Percentiles rank a stretch among this genome's conserved stretches.
These are phyloP conservation scores for Paecilomyces formosus DNA, from an alignment of 2,329 filamentous ascomycete genomes.

Conservation along the genomic window DNA sequence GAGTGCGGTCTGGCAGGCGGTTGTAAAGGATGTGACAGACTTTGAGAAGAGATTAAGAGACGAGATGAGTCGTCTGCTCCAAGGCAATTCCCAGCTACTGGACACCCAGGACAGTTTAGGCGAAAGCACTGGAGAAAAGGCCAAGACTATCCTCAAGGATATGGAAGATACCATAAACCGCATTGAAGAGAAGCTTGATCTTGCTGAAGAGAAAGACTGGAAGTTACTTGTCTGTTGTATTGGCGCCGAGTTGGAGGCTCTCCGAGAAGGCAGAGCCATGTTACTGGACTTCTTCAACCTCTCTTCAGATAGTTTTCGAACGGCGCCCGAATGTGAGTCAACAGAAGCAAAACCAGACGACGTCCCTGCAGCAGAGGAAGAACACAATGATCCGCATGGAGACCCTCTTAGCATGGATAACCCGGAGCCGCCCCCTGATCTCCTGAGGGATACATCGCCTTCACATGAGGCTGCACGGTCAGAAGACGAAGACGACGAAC, in stretches of 20 bases:
- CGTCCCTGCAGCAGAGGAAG: constrained; percentile 1
- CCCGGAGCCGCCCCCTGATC: constrained; percentile 29
- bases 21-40: constrained; percentile 42
- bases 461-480: constrained; percentile 16
- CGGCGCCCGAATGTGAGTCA: constrained; percentile 4
- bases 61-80: constrained; percentile 25
- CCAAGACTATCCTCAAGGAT: constrained; percentile 30
- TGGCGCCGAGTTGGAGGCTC: constrained; percentile 54
- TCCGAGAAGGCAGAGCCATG: constrained; percentile 31
- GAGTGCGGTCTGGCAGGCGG: constrained; percentile 50
- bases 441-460: constrained; percentile 21
- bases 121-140: constrained; percentile 6
- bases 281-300: constrained; percentile 27
- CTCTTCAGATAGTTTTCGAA: constrained; percentile 11
- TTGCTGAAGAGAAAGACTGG: constrained; percentile 50
- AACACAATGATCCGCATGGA: constrained; percentile 4
- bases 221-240: constrained; percentile 56
- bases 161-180: constrained; percentile 41
- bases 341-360: constrained; percentile 1
- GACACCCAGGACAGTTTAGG: constrained; percentile 2
- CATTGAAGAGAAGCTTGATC: constrained; percentile 43
- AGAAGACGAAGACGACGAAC: constrained; percentile 36
- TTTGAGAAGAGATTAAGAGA: constrained; percentile 34
- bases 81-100: constrained; percentile 13
- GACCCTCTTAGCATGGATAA: constrained; percentile 20